Conservation (phyloP, 2,329 filamentous ascomycete species). For the Tolypocladium pustulatum region DNA sequence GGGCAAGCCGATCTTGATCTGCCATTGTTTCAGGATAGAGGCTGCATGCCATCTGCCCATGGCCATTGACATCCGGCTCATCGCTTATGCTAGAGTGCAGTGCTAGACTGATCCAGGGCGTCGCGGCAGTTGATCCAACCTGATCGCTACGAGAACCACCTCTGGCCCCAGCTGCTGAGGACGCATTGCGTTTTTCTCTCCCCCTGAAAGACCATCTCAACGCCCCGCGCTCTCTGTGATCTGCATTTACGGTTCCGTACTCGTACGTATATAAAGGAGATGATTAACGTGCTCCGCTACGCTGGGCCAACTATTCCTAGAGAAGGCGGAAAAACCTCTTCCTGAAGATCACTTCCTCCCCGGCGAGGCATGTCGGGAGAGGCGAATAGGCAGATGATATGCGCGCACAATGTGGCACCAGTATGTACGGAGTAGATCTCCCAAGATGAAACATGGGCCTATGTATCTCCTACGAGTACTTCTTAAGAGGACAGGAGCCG, state of each 20-base stretch:
- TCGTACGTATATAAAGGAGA: no score
- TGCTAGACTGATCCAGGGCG: neutral
- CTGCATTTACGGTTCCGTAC: constrained; percentile 2
- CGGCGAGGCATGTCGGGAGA: neutral
- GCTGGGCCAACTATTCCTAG: neutral
- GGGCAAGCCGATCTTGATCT: constrained; percentile 11
- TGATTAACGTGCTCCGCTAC: neutral
- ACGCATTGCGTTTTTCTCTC: neutral
- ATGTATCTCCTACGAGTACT: no score
- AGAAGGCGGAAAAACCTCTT: neutral
- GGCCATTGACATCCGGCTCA: neutral
- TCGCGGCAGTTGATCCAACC: neutral
- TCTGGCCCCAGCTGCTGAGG: neutral
- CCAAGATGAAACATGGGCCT: neutral
- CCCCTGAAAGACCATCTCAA: neutral
- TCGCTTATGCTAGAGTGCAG: no score
- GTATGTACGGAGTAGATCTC: no score
- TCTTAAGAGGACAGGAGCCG: neutral
- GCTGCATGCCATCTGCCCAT: neutral
- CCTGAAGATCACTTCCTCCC: constrained; percentile 6
- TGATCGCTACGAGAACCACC: neutral
- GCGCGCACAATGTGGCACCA: neutral
- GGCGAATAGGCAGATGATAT: neutral
- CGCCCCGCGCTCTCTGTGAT: constrained; percentile 1
- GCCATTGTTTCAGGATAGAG: constrained; percentile 10